Base-by-base conservation (phyloP, 1,139 yeast species). In the Scheffersomyces lignicola region DNA sequence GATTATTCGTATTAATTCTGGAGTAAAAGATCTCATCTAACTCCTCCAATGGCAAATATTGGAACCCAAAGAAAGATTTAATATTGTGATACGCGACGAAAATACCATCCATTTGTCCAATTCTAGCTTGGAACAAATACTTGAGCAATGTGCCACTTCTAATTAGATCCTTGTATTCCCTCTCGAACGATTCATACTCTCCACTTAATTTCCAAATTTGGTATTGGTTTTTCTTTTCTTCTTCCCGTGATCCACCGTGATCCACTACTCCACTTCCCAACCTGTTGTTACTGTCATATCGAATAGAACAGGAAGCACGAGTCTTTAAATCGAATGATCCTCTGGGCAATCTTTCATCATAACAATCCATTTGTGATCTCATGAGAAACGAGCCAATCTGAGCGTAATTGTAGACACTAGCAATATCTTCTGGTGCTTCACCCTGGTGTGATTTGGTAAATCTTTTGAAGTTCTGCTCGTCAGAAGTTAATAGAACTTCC, bases 81-180 rank as follows among this genome's bases (percentile, higher is more conserved):
- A 89, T 73, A 54, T 89, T 92, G 60, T 92, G 98, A 55, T 83
- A 92, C 0, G 96, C 96, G 16, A 92, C 70, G 47, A 86, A 89
- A 4, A 92, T 88, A 5, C 98, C 98, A 58, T 90, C 97, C 98
- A 92, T 92, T 49, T 85, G 81, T 2, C 98, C 98, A 32, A 92
- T 85, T 42, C 97, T 71, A 0, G 97, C 97, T 56, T 92, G 98
- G 44, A 90, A 69, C 9, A 87, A 75, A 53, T 90, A 92, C 58
- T 92, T 92, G 48, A 92, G 64, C 60, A 92, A 60, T 0, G 94
- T 83, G 1, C 73, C 75, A 2, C 92, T 77, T 39, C 86, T 65
- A 10, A 84, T 76, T 47, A 92, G 70, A 52, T 92, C 98, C 42
- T 65, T 70, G 54, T 75, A 73, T 51, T 92, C 98, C 22, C 90